Base-by-base conservation (phyloP, 108 stramenopile species). In the Fragilariopsis cylindrus region DNA sequence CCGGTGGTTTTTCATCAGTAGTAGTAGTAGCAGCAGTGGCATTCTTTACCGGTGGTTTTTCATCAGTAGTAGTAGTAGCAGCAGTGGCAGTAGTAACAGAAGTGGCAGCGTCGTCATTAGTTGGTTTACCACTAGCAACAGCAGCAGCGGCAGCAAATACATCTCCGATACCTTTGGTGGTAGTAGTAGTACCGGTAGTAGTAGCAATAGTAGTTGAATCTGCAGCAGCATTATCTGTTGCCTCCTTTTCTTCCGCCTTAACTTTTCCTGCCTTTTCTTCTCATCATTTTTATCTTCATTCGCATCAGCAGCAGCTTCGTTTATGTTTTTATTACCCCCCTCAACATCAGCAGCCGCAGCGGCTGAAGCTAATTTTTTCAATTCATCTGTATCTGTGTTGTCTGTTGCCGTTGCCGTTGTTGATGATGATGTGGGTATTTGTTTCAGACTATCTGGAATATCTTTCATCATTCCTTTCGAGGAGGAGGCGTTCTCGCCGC, bases 141-240 rank as follows among this genome's bases (percentile, higher is more conserved):
- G 50, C 9, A 13, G 12, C 50, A 52, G 50, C 12, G 50, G 50
- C 9, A 13, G 9, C 50, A 52, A 13, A 13, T 9, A 52, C 21
- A 60, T 60, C 19, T 49, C 65, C 9, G 18, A 43, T 18, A 44
- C 49, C 13, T 75, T 64, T 49, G 60, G 56, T 21, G 19, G 4
- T 19, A 49, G 46, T 13, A 16, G 15, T 50, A 69, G 16, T 50
- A 19, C 16, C 19, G 41, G 5, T 2, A 60, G 16, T 6, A 30
- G 16, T 4, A 18, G 4, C 19, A 60, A 4, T 16, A 18, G 39
- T 21, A 60, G 58, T 60, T 18, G 58, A n/a, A 40, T 9, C 9
- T 19, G 55, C 7, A 7, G 16, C 58, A 40, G 39, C 58, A 30
- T 5, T 60, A 3, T 60, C 58, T 9, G 58, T 11, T 19, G 39